Percentiles rank a stretch among this genome's conserved stretches.
phyloP scores from a whole-genome alignment of 2,329 filamentous ascomycete genomes.

The Botrytis aclada region DNA sequence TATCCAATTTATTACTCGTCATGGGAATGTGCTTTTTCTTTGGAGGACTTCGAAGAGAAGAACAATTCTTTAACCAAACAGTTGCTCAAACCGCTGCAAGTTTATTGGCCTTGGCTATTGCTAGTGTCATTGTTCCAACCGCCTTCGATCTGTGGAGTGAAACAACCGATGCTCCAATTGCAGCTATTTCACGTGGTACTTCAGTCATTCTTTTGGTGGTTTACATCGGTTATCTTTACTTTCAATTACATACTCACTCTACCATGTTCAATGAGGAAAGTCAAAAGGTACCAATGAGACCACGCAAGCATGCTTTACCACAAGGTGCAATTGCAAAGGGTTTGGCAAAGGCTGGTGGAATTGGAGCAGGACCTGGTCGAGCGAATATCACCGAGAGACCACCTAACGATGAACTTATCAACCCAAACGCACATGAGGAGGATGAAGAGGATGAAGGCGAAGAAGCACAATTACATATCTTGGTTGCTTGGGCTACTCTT shows the following conservation, averaged over 20 bases:
- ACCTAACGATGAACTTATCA: slow-evolving; percentile 40
- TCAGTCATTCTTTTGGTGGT: slow-evolving; percentile 78
- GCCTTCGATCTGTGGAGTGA: slow-evolving; percentile 65
- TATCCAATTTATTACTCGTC: slow-evolving; percentile 86
- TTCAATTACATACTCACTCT: slow-evolving; percentile 85
- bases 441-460: slow-evolving; percentile 68
- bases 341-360: slow-evolving; percentile 35
- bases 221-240: slow-evolving; percentile 80
- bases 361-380: slow-evolving; percentile 35
- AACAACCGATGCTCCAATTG: slow-evolving; percentile 46
- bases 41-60: slow-evolving; percentile 62
- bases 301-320: slow-evolving; percentile 42
- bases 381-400: slow-evolving; percentile 28
- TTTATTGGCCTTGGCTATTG: slow-evolving; percentile 67
- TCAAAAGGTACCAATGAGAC: slow-evolving; percentile 67
- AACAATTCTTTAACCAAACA: slow-evolving; percentile 89
- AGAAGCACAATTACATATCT: slow-evolving; percentile 68
- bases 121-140: slow-evolving; percentile 82
- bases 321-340: slow-evolving; percentile 35
- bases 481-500: slow-evolving; percentile 70
- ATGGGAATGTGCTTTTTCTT: slow-evolving; percentile 93
- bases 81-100: slow-evolving; percentile 83
- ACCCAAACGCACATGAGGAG: slow-evolving; percentile 42
- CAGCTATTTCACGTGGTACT: slow-evolving; percentile 67
- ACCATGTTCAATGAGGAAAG: slow-evolving; percentile 76